Conservation (phyloP, 495 filamentous ascomycete species). For the Cudoniella acicularis region DNA sequence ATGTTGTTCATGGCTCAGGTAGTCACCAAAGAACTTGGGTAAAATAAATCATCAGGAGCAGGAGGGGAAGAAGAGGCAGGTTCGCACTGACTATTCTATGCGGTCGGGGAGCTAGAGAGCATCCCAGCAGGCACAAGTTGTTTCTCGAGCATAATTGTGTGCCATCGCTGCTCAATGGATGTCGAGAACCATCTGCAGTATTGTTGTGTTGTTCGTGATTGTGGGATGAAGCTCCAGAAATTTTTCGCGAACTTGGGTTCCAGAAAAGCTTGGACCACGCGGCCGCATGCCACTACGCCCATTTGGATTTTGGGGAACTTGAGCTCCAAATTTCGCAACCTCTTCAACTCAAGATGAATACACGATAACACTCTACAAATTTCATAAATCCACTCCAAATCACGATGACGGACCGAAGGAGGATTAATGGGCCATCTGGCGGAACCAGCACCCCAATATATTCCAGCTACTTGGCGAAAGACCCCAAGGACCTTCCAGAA, state of each 20-base stretch:
- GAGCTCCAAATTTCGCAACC: conserved; percentile 2
- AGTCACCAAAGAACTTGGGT: conserved; percentile 64
- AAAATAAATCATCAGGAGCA: conserved; percentile 50
- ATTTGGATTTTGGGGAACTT: conserved; percentile 2
- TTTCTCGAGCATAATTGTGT: too few species aligned
- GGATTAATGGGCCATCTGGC: conserved; percentile 82
- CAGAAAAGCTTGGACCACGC: conserved; percentile 2
- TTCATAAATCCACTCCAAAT: neutral
- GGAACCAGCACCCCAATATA: conserved; percentile 68
- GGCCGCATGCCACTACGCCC: conserved; percentile 3
- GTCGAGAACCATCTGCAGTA: neutral
- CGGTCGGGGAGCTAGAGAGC: too few species aligned
- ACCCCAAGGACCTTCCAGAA: conserved; percentile 29
- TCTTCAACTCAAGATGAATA: neutral
- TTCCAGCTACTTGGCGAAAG: conserved; percentile 36
- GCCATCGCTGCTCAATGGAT: neutral
- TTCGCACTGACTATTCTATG: too few species aligned
- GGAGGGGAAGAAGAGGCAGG: conserved; percentile 10
- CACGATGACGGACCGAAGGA: conserved; percentile 77
- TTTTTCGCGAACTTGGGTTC: neutral
- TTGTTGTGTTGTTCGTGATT: conserved; percentile 6
- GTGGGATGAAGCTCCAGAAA: conserved; percentile 4
- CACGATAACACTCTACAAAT: neutral
- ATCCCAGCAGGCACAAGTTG: too few species aligned
- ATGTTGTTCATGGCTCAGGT: conserved; percentile 95